phyloP scores from a whole-genome alignment of 139 green algal genomes.

The Chlorokybus atmophyticus region DNA sequence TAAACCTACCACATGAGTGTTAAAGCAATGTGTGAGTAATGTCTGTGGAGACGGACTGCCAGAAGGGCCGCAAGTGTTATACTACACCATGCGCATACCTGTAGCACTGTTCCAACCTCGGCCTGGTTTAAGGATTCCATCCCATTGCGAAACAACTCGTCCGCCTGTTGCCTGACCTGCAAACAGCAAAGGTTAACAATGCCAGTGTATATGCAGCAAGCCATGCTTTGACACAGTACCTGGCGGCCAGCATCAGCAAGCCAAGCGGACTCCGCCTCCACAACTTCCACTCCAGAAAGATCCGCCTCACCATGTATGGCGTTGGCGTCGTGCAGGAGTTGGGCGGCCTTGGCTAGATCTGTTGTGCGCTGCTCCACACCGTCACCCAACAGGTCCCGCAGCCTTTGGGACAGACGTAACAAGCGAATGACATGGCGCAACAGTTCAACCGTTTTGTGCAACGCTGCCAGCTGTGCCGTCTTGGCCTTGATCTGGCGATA shows the following conservation, averaged over 20 bases:
- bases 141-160: background rate
- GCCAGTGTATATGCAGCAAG: too few relatives aligned
- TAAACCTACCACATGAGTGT: too few relatives aligned
- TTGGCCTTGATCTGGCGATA: slow-evolving; percentile 26
- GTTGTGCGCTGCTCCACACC: background rate
- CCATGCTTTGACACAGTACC: too few relatives aligned
- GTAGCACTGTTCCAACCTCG: slow-evolving; percentile 25
- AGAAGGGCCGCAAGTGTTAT: too few relatives aligned
- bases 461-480: slow-evolving; percentile 19
- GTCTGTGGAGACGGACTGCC: too few relatives aligned
- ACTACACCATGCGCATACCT: background rate
- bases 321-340: slow-evolving; percentile 21
- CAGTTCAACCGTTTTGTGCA: slow-evolving; percentile 26
- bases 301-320: slow-evolving; percentile 14
- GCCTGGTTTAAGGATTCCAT: slow-evolving; percentile 12
- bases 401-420: background rate
- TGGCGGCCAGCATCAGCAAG: slow-evolving; percentile 18
- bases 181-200: too few relatives aligned
- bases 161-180: background rate
- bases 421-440: slow-evolving; percentile 13
- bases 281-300: slow-evolving; percentile 24
- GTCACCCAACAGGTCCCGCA: background rate
- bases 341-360: slow-evolving; percentile 23
- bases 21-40: too few relatives aligned
- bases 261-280: slow-evolving; percentile 19